Conservation (phyloP, 2,329 filamentous ascomycete genomes). For the Colletotrichum zoysiae region DNA sequence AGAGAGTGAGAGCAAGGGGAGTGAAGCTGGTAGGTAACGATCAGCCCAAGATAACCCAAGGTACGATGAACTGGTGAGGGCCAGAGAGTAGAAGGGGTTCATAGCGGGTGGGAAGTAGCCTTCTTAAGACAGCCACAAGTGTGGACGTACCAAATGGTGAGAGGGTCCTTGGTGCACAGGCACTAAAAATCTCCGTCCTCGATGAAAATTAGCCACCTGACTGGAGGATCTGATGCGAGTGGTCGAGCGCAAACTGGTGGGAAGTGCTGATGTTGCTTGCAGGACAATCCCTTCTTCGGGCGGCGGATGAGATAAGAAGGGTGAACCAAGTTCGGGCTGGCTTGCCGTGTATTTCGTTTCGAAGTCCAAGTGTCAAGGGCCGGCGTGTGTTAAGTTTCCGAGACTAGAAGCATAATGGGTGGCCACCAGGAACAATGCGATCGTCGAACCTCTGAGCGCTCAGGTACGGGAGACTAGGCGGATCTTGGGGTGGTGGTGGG, state of each 20-base stretch:
- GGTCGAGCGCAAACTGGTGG: conserved; percentile 45
- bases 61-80: conserved; percentile 42
- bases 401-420: conserved; percentile 49
- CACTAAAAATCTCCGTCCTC: conserved; percentile 44
- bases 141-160: conserved; percentile 43
- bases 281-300: conserved; percentile 45
- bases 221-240: conserved; percentile 45
- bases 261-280: conserved; percentile 44
- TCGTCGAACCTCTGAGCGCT: conserved; percentile 43
- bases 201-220: conserved; percentile 44
- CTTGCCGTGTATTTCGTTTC: conserved; percentile 50
- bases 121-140: conserved; percentile 45
- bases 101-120: conserved; percentile 45
- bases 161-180: conserved; percentile 45
- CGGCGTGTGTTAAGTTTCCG: conserved; percentile 51
- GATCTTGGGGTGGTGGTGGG: conserved; percentile 29
- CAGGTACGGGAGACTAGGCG: conserved; percentile 43
- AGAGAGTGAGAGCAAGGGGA: conserved; percentile 17
- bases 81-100: conserved; percentile 39
- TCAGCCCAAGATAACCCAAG: conserved; percentile 43
- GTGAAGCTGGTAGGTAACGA: conserved; percentile 39
- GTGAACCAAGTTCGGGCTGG: conserved; percentile 46
- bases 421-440: conserved; percentile 44
- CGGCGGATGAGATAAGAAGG: conserved; percentile 44
- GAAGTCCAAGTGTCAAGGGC: conserved; percentile 49